These are phyloP conservation scores for Magnusiomyces clavatus DNA, from an alignment of 1,139 yeast species.

Conservation along the genomic window DNA sequence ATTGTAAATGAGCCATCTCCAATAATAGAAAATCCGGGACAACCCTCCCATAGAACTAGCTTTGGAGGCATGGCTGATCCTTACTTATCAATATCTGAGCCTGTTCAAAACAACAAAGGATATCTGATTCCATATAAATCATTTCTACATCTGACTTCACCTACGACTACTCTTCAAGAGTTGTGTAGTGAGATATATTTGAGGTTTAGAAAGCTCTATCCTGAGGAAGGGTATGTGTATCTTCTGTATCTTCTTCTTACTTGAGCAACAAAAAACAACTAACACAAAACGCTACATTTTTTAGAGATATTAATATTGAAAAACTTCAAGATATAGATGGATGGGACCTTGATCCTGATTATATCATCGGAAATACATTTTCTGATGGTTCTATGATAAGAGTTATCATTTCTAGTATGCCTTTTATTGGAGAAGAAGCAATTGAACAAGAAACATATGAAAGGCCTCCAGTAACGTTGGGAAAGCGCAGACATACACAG, in stretches of 20 bases:
- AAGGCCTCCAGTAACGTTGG: not conserved
- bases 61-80: too few species aligned
- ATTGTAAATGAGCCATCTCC: too few species aligned
- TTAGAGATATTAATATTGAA: slow-evolving; percentile 36
- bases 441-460: not conserved
- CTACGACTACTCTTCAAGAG: slow-evolving; percentile 38
- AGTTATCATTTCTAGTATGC: slow-evolving; percentile 6
- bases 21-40: too few species aligned
- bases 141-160: slow-evolving; percentile 55
- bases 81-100: too few species aligned
- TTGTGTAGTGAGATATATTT: slow-evolving; percentile 44
- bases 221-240: slow-evolving; percentile 36
- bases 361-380: slow-evolving; percentile 54
- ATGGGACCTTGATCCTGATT: slow-evolving; percentile 77
- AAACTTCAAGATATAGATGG: slow-evolving; percentile 55
- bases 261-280: not conserved
- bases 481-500: not conserved
- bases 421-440: not conserved
- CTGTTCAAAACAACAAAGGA: not conserved
- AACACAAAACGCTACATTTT: not conserved
- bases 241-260: not conserved
- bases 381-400: slow-evolving; percentile 44
- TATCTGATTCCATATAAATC: slow-evolving; percentile 9
- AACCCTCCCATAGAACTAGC: too few species aligned
- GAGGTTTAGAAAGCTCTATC: slow-evolving; percentile 55